phyloP scores from a whole-genome alignment of 768 basidiomycete genomes.

The Leucosporidium scottii region DNA sequence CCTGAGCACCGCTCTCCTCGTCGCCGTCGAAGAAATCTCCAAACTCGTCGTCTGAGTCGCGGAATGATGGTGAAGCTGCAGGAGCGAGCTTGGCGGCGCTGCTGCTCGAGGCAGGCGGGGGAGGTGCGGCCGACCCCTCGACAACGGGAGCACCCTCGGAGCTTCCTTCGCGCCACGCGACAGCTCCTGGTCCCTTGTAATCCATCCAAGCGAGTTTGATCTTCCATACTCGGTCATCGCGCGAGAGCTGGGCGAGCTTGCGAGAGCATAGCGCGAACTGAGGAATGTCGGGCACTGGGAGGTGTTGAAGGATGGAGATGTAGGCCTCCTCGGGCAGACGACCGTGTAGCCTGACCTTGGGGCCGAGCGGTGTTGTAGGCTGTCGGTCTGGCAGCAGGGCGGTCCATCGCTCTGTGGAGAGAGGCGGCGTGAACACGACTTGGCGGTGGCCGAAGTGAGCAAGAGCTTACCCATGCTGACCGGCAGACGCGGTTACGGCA shows the following conservation, averaged over 20 bases:
- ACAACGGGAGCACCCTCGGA: constrained; percentile 36
- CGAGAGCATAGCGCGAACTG: constrained; percentile 63
- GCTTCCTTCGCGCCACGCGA: constrained; percentile 7
- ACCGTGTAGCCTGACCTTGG: constrained; percentile 52
- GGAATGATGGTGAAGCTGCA: background rate
- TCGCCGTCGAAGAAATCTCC: constrained; percentile 66
- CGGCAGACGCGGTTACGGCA: no score
- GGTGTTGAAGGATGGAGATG: constrained; percentile 60
- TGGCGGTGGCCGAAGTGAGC: no score
- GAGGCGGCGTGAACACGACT: background rate
- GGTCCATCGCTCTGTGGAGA: background rate
- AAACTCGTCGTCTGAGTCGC: constrained; percentile 65
- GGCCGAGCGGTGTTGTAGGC: background rate
- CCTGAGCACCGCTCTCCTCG: constrained; percentile 18
- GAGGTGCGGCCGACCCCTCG: constrained; percentile 42
- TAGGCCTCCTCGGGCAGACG: constrained; percentile 72
- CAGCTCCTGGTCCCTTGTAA: constrained; percentile 23
- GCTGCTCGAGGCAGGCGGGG: background rate
- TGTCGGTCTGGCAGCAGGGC: background rate
- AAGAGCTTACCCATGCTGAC: no score
- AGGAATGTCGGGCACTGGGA: constrained; percentile 74
- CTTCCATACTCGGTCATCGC: constrained; percentile 76
- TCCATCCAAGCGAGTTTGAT: constrained; percentile 58
- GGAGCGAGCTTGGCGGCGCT: background rate
- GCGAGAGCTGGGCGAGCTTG: constrained; percentile 56